Conservation (phyloP, 805 yeast genomes). For the Kregervanrija pseudodelftensis region DNA sequence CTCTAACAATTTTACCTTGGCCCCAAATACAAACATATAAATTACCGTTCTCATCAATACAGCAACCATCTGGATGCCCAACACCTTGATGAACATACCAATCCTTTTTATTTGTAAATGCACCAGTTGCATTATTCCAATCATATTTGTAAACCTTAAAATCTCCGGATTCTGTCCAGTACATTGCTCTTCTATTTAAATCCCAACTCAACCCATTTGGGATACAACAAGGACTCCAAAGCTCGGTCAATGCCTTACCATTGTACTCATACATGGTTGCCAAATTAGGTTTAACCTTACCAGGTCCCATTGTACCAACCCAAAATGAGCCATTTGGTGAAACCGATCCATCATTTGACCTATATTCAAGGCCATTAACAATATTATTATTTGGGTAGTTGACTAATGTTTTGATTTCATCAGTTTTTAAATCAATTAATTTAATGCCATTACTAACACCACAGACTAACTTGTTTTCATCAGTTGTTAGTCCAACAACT, state of each 20-base stretch:
- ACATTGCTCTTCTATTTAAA: conserved; percentile 30
- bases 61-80: conserved; percentile 67
- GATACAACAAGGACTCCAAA: conserved; percentile 38
- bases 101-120: conserved; percentile 27
- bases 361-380: conserved; percentile 25
- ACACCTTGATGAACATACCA: conserved; percentile 16
- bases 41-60: conserved; percentile 46
- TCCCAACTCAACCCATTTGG: conserved; percentile 74
- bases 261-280: conserved; percentile 49
- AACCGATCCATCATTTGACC: conserved; percentile 80
- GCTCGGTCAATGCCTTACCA: conserved; percentile 21
- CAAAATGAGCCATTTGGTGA: conserved; percentile 73
- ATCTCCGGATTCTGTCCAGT: conserved; percentile 47
- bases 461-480: conserved; percentile 46
- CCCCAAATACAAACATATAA: conserved; percentile 67
- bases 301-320: conserved; percentile 68
- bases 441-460: conserved; percentile 66
- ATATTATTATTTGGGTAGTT: conserved; percentile 34
- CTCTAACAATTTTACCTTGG: conserved; percentile 48
- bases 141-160: conserved; percentile 42
- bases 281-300: conserved; percentile 20
- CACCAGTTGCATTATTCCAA: conserved; percentile 30
- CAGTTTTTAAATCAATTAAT: conserved; percentile 37
- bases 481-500: conserved; percentile 59
- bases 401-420: conserved; percentile 30